These are phyloP conservation scores for Butyriboletus appendiculatus DNA, from an alignment of 1,284 basidiomycete genomes.

Conservation along the genomic window DNA sequence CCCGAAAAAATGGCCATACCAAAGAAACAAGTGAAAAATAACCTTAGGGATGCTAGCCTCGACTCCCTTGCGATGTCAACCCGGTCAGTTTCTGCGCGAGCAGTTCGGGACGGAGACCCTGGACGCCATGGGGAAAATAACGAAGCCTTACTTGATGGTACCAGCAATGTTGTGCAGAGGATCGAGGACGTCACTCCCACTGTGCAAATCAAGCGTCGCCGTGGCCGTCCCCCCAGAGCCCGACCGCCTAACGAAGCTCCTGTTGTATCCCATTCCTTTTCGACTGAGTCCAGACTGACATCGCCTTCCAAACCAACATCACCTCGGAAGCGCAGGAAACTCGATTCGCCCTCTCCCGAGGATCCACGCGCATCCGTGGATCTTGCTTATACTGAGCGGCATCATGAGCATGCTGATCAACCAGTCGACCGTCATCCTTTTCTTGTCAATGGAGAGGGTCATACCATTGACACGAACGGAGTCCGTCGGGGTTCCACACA, in stretches of 20 bases:
- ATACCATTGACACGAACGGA: constrained; percentile 23
- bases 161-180: constrained; percentile 1
- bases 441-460: constrained; percentile 21
- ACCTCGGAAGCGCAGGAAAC: constrained; percentile 32
- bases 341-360: constrained; percentile 18
- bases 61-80: constrained; percentile 19
- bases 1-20: constrained; percentile 17
- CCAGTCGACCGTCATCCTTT: not conserved
- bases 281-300: constrained; percentile 5
- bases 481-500: constrained; percentile 4
- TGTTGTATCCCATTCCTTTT: constrained; percentile 1
- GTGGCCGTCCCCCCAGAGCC: constrained; percentile 24
- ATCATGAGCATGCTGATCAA: constrained; percentile 8
- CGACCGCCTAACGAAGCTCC: constrained; percentile 6
- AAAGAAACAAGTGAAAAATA: constrained; percentile 17
- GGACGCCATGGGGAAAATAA: constrained; percentile 5
- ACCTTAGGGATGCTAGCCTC: constrained; percentile 13
- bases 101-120: constrained; percentile 10
- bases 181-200: constrained; percentile 7
- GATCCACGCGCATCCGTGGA: constrained; percentile 8
- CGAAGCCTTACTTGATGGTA: constrained; percentile 7
- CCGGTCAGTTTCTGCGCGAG: constrained; percentile 21
- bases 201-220: constrained; percentile 29
- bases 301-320: constrained; percentile 16
- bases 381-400: not conserved